A percentile compares a stretch with the other conserved stretches of the same genome.
phyloP scores from a whole-genome alignment of 2,329 filamentous ascomycete genomes.

The Huntiella abstrusa region DNA sequence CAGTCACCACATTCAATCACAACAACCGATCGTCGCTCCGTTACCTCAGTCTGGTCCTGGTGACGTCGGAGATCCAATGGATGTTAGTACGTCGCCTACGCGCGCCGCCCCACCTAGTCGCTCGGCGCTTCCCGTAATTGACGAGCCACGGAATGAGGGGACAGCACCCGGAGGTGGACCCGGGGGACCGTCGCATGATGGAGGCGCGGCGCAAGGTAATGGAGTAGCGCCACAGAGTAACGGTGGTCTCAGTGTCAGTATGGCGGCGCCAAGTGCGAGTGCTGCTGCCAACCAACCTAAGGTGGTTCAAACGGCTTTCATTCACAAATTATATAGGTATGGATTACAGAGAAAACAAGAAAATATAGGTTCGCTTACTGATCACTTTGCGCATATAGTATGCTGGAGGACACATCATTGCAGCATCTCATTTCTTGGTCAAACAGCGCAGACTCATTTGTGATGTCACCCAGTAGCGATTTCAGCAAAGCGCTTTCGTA shows the following conservation, averaged over 20 bases:
- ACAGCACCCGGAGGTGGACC: no score
- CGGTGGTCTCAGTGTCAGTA: constrained; percentile 22
- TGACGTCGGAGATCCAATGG: constrained; percentile 35
- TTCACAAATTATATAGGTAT: constrained; percentile 96
- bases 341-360: neutral
- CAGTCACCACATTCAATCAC: no score
- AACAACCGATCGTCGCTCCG: no score
- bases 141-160: constrained; percentile 3
- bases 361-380: constrained; percentile 12
- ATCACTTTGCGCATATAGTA: constrained; percentile 35
- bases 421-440: constrained; percentile 97
- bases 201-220: neutral
- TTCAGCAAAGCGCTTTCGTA: constrained; percentile 97
- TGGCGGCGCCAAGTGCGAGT: constrained; percentile 37
- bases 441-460: constrained; percentile 81
- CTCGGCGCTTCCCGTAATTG: constrained; percentile 4
- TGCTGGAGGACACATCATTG: constrained; percentile 87
- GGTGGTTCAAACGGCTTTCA: constrained; percentile 95
- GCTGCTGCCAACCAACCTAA: constrained; percentile 82
- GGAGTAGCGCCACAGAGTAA: constrained; percentile 15
- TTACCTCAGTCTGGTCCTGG: no score
- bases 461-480: constrained; percentile 93
- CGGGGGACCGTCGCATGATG: no score
- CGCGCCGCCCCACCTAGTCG: constrained; percentile 17
- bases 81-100: constrained; percentile 35